A percentile compares a stretch with the other conserved stretches of the same genome.
phyloP scores from a whole-genome alignment of 2,329 filamentous ascomycete genomes.

The Sporothrix curviconia region DNA sequence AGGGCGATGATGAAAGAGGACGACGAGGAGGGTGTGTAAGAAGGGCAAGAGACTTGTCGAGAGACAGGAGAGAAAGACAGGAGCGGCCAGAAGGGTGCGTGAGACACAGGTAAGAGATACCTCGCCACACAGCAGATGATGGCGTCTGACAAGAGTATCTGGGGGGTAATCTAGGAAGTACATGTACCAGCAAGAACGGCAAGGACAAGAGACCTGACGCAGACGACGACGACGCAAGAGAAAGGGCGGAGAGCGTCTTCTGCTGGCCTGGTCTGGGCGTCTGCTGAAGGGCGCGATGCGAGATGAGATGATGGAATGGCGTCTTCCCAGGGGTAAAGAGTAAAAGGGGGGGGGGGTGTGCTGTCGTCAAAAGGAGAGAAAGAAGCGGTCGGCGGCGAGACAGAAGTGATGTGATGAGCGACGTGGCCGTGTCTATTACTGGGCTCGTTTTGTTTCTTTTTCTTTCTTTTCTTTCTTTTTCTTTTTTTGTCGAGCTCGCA shows the following conservation, averaged over 20 bases:
- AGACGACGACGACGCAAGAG: conserved; percentile 12
- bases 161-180: too few species aligned
- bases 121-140: neutral
- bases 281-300: conserved; percentile 10
- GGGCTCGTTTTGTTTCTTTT: too few species aligned
- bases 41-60: too few species aligned
- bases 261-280: neutral
- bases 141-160: conserved; percentile 4
- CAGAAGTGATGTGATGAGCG: neutral
- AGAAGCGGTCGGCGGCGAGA: too few species aligned
- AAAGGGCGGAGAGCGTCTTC: conserved; percentile 3
- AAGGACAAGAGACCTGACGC: too few species aligned
- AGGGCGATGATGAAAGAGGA: neutral
- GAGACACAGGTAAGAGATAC: conserved; percentile 7
- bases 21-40: neutral
- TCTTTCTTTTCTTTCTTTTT: neutral
- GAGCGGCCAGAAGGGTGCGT: neutral
- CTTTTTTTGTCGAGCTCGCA: neutral
- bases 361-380: neutral
- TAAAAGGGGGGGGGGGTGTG: neutral
- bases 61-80: neutral
- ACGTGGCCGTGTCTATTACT: neutral
- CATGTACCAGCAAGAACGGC: too few species aligned
- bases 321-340: conserved; percentile 3
- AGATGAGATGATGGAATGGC: conserved; percentile 16